Percentiles rank a stretch among this genome's conserved stretches.
phyloP scores from a whole-genome alignment of 139 green algal genomes.

The Chlorella vulgaris region DNA sequence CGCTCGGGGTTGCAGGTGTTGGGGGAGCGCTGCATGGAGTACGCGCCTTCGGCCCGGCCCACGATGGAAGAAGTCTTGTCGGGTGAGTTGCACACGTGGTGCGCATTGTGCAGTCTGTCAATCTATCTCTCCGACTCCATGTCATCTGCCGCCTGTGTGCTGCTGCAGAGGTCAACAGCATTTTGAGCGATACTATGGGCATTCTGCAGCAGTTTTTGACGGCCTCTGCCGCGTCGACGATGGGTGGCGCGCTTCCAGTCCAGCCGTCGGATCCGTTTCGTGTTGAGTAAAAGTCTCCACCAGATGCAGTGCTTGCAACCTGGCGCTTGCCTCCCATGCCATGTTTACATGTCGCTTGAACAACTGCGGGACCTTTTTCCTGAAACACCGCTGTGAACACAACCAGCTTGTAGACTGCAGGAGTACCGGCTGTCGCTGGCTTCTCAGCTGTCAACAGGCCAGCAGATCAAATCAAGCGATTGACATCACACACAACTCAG shows the following conservation, averaged over 20 bases:
- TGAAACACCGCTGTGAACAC: too few relatives aligned
- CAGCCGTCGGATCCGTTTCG: constrained; percentile 23
- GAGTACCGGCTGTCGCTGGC: too few relatives aligned
- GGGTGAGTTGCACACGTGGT: not conserved
- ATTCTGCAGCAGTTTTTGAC: constrained; percentile 50
- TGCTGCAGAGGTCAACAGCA: constrained; percentile 13
- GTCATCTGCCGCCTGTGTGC: not conserved
- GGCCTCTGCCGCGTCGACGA: not conserved
- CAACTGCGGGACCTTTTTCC: too few relatives aligned
- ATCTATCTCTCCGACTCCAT: too few relatives aligned
- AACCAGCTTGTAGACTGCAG: too few relatives aligned
- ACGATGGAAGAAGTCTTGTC: constrained; percentile 46
- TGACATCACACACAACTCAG: too few relatives aligned
- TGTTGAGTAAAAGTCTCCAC: too few relatives aligned
- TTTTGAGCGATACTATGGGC: constrained; percentile 16
- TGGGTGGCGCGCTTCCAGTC: not conserved
- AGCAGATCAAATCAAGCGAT: too few relatives aligned
- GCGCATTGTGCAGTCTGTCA: not conserved
- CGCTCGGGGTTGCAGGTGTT: constrained; percentile 40
- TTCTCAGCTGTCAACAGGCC: too few relatives aligned
- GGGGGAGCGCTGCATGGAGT: constrained; percentile 41
- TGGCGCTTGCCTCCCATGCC: too few relatives aligned
- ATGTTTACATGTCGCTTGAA: too few relatives aligned
- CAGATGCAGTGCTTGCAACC: too few relatives aligned
- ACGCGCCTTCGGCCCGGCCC: constrained; percentile 27